phyloP scores from a whole-genome alignment of 768 basidiomycete genomes.

The Holtermannia corniformis region DNA sequence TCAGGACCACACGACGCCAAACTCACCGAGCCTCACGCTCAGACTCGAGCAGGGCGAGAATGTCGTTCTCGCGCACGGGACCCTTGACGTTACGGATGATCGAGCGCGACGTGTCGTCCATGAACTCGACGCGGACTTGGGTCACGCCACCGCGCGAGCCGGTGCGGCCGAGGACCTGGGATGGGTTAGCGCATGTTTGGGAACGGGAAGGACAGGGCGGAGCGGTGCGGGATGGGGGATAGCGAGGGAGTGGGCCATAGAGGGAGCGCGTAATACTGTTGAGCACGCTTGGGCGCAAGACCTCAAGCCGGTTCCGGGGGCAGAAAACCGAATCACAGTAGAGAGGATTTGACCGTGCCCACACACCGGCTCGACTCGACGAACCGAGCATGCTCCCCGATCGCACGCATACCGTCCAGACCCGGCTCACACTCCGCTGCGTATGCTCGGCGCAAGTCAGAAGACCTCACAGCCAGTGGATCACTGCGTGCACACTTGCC shows the following conservation, averaged over 20 bases:
- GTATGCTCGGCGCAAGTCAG: neutral
- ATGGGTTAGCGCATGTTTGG: conserved; percentile 1
- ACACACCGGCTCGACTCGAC: too few relatives aligned
- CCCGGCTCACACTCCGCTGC: neutral
- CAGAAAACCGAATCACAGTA: too few relatives aligned
- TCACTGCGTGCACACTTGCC: too few relatives aligned
- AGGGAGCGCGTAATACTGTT: neutral
- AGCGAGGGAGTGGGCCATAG: neutral
- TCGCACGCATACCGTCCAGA: neutral
- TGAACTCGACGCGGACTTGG: conserved; percentile 98
- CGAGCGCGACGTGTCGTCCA: conserved; percentile 90
- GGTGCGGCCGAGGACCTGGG: conserved; percentile 90
- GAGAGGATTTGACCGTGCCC: too few relatives aligned
- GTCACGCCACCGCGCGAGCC: conserved; percentile 98
- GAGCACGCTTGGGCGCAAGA: too few relatives aligned
- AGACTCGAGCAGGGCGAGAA: conserved; percentile 89
- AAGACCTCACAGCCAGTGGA: too few relatives aligned
- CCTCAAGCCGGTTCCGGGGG: too few relatives aligned
- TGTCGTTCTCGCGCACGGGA: conserved; percentile 90
- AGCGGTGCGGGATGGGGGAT: neutral
- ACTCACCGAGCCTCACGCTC: conserved; percentile 98
- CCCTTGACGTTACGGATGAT: conserved; percentile 99
- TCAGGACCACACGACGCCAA: too few relatives aligned
- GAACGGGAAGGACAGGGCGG: neutral
- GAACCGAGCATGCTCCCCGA: neutral